Evolutionary conservation across 2,329 filamentous ascomycete genomes (phyloP), one percentile per base, ranked within the genome.

Genomic region (Whalleya microplaca): DNA sequence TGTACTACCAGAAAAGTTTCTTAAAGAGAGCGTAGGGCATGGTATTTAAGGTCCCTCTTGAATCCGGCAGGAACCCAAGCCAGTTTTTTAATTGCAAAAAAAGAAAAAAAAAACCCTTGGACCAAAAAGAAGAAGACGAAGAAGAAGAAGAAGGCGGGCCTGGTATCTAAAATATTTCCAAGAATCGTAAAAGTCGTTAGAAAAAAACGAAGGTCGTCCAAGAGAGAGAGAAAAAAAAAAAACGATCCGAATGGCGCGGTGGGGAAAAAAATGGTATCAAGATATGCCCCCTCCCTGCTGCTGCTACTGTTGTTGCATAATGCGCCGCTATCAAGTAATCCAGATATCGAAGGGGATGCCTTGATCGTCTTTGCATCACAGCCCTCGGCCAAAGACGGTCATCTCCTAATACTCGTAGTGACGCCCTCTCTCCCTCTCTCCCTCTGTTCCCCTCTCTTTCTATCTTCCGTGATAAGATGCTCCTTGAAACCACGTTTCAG

Each of bases 121-220:
- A 59, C 49, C 58, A 55, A 52, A 55, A 55, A 56, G 58, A 47
- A 43, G 14, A n/a, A n/a, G n/a, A n/a, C n/a, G n/a, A n/a, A n/a
- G n/a, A n/a, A n/a, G n/a, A n/a, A n/a, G n/a, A n/a, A n/a, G n/a
- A n/a, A n/a, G n/a, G n/a, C n/a, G n/a, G 59, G 58, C 56, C 62
- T 64, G 61, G 62, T 62, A 66, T 65, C 61, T 59, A 62, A 69
- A 68, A 45, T 69, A 71, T 70, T 65, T 70, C 66, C 66, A 71
- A 66, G 67, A 69, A 71, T 65, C 54, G 61, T 64, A 64, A 53
- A 60, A 58, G 54, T 64, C 63, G 59, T 64, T 29, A n/a, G n/a
- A n/a, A 27, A 27, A 44, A 60, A 69, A 63, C 48, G 60, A 66
- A 55, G 37, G 65, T 64, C 50, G 54, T 59, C 23, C 52, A 52